Evolutionary conservation across 768 basidiomycete species (phyloP).

Genomic region (Boletus subparvulus): DNA sequence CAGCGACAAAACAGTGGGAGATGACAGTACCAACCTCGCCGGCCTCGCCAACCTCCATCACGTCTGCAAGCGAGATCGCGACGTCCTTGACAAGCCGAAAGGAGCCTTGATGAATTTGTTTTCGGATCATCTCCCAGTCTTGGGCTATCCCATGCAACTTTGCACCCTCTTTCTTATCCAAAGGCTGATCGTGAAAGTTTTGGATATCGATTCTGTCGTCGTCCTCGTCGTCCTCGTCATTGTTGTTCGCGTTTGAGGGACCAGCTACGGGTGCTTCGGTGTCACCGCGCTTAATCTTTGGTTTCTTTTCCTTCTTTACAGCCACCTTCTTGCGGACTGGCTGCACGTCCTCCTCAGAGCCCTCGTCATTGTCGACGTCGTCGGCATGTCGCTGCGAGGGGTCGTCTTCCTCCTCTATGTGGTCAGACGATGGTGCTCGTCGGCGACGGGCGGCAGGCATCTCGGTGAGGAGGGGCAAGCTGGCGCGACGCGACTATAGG

Average conservation of each 20-base stretch:
- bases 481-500: constrained; percentile 23
- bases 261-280: constrained; percentile 20
- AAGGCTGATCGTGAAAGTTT: constrained; percentile 65
- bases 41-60: constrained; percentile 51
- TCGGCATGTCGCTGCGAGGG: constrained; percentile 39
- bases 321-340: constrained; percentile 31
- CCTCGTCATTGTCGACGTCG: constrained; percentile 39
- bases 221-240: constrained; percentile 44
- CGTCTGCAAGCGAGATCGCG: constrained; percentile 60
- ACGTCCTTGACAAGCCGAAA: constrained; percentile 50
- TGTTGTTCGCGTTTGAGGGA: constrained; percentile 12
- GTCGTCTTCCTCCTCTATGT: constrained; percentile 56
- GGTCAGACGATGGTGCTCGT: constrained; percentile 51
- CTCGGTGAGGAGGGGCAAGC: background rate
- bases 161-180: constrained; percentile 49
- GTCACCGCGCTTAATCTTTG: constrained; percentile 27
- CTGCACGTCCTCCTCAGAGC: constrained; percentile 42
- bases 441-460: constrained; percentile 43
- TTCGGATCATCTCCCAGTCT: constrained; percentile 62
- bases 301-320: constrained; percentile 34
- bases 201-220: constrained; percentile 59
- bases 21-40: constrained; percentile 44
- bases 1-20: background rate
- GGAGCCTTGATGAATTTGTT: constrained; percentile 44
- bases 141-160: constrained; percentile 56